Evolutionary conservation across 495 filamentous ascomycete species (phyloP), one percentile per base, ranked within the genome.

Genomic region (Usnea hakonensis): DNA sequence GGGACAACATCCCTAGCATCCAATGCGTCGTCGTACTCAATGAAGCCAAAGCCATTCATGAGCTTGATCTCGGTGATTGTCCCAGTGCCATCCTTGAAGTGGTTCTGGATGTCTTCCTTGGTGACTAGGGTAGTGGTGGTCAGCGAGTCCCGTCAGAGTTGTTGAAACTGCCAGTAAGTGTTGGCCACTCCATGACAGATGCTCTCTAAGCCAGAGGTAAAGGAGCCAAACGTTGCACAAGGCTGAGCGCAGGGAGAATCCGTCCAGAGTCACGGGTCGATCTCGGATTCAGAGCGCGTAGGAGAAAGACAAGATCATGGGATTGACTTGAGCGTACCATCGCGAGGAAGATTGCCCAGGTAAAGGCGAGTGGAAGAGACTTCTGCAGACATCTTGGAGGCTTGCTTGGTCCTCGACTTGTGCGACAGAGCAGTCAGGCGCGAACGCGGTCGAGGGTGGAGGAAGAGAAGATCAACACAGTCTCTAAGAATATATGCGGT

Each of bases 11-110:
- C 94, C 67, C 91, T 87, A 63, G 94, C 95, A 80, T 97, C 94
- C 83, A 95, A 87, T 43, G 90, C 83, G 80, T 96, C 94, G 73
- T 97, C 93, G 75, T 97, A 98, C 74, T 98, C 95, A 72, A 98
- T 95, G 77, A 98, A 98, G 74, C 94, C 94, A 72, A 98, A 98
- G 66, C 94, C 94, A 73, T 95, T 96, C 95, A 97, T 98, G 65
- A 98, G 86, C 81, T 98, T 98, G 81, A 98, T 91, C 78, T 98
- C 94, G 61, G 87, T 93, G 68, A 98, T 97, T 74, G 95, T 92
- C 66, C 94, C 94, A 67, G 91, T 90, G 64, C 93, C 94, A 84
- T 96, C 90, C 69, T 87, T 87, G 77, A 98, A 98, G 76, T 97
- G 94, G 67, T 88, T 85, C 76, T 97, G 93, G 71, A 98, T 88